Evolutionary conservation across 768 basidiomycete genomes (phyloP).

Genomic region (Amanita muscaria): DNA sequence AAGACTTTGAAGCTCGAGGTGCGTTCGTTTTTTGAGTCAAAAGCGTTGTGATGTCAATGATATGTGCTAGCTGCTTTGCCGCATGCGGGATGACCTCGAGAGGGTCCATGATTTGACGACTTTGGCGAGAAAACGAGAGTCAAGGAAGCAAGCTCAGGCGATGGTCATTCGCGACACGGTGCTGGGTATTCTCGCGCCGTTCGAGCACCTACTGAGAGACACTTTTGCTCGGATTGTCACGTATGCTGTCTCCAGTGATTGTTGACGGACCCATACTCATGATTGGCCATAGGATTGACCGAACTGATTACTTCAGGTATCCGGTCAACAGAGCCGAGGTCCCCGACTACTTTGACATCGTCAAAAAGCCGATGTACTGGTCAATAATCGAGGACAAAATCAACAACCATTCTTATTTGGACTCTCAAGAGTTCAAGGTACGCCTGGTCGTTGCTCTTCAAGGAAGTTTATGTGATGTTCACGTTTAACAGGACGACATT

Average conservation of each 20-base stretch:
- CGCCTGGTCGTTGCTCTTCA: constrained; percentile 8
- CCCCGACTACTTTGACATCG: constrained; percentile 85
- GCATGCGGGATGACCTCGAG: constrained; percentile 70
- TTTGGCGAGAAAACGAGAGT: constrained; percentile 69
- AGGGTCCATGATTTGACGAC: constrained; percentile 58
- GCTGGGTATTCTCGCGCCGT: constrained; percentile 54
- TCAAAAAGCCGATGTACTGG: constrained; percentile 88
- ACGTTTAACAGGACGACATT: constrained; percentile 55
- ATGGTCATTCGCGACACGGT: constrained; percentile 63
- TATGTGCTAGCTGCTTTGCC: constrained; percentile 49
- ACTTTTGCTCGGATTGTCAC: constrained; percentile 63
- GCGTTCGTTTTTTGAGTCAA: constrained; percentile 15
- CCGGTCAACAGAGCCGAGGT: constrained; percentile 76
- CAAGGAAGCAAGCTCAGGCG: constrained; percentile 62
- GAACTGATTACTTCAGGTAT: constrained; percentile 65
- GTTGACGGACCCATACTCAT: neutral
- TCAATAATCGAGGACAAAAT: constrained; percentile 72
- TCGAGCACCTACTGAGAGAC: constrained; percentile 47
- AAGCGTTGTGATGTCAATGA: constrained; percentile 1
- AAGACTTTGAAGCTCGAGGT: constrained; percentile 78
- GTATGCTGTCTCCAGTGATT: constrained; percentile 28
- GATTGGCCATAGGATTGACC: constrained; percentile 48
- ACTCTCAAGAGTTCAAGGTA: constrained; percentile 66
- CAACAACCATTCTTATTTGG: constrained; percentile 76
- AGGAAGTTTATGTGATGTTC: neutral